phyloP scores from a whole-genome alignment of 208 protist species.

The Acanthamoeba healyi region DNA sequence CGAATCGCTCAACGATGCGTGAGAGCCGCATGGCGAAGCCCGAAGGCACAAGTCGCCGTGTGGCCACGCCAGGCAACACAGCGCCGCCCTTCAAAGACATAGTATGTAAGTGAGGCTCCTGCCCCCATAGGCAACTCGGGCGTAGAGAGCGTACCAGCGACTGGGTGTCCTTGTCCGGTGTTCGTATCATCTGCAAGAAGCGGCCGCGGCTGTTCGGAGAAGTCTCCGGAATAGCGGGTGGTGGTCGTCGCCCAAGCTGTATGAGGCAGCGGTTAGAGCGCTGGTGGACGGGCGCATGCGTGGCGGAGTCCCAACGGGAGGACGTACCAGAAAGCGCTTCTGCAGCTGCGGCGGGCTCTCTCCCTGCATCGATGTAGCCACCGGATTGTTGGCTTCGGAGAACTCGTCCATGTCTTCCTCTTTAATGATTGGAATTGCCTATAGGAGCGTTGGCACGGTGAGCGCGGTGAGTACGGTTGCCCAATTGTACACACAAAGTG shows the following conservation, averaged over 20 bases:
- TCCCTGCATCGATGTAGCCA: neutral
- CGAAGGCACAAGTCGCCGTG: neutral
- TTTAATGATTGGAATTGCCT: constrained; percentile 4
- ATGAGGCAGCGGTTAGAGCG: too few relatives aligned
- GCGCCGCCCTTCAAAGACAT: neutral
- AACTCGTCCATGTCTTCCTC: constrained; percentile 2
- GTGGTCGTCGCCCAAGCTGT: neutral
- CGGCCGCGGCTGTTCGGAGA: neutral
- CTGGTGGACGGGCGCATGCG: too few relatives aligned
- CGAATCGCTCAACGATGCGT: neutral
- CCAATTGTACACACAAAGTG: neutral
- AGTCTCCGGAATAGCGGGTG: neutral
- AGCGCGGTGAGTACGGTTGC: neutral
- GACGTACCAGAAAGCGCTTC: constrained; percentile 1
- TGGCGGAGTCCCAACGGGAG: too few relatives aligned
- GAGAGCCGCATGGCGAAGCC: constrained; percentile 14
- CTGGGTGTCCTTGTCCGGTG: constrained; percentile 48
- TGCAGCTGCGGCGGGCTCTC: neutral
- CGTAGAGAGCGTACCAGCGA: neutral
- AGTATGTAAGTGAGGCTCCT: neutral
- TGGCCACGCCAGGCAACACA: neutral
- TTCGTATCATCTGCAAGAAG: constrained; percentile 65
- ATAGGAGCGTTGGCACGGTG: neutral
- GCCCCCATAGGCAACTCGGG: too few relatives aligned
- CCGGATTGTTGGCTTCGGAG: neutral